Conservation (phyloP, 805 yeast genomes). For the Ogataea chonburiensis region DNA sequence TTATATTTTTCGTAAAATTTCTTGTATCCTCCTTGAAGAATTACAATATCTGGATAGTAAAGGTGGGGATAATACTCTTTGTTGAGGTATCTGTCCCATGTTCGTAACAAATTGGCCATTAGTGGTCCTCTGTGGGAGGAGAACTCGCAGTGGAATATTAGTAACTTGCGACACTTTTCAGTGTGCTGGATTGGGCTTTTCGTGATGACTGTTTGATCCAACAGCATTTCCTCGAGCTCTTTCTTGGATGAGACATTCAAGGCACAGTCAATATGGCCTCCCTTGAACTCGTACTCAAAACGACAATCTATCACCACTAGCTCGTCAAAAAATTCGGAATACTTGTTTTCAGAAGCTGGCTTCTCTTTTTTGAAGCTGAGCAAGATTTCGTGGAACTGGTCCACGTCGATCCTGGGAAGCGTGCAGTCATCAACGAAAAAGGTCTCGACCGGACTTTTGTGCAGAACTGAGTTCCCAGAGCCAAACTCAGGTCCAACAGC, state of each 20-base stretch:
- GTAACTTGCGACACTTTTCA: constrained; percentile 39
- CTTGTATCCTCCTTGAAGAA: constrained; percentile 90
- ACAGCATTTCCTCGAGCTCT: constrained; percentile 60
- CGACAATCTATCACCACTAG: constrained; percentile 79
- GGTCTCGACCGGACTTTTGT: constrained; percentile 39
- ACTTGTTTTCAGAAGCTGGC: constrained; percentile 32
- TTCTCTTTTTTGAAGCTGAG: constrained; percentile 39
- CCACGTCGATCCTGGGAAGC: constrained; percentile 66
- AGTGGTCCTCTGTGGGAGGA: constrained; percentile 92
- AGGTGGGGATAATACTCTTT: constrained; percentile 75
- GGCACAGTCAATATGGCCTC: constrained; percentile 90
- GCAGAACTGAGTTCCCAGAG: constrained; percentile 25
- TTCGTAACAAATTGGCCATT: constrained; percentile 83
- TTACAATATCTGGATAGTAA: constrained; percentile 83
- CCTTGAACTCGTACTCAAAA: constrained; percentile 85
- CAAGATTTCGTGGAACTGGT: constrained; percentile 55
- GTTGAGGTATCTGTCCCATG: constrained; percentile 75
- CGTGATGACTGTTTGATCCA: constrained; percentile 25
- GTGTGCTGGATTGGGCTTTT: constrained; percentile 28
- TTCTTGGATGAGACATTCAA: constrained; percentile 70
- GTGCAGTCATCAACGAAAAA: constrained; percentile 53
- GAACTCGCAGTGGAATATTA: constrained; percentile 93
- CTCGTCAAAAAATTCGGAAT: constrained; percentile 50
- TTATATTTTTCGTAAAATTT: constrained; percentile 59
- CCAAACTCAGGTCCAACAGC: constrained; percentile 11